Percentiles rank a stretch among this genome's conserved stretches.
Conservation (phyloP, 306 rosid genomes). For the Lagenaria siceraria region DNA sequence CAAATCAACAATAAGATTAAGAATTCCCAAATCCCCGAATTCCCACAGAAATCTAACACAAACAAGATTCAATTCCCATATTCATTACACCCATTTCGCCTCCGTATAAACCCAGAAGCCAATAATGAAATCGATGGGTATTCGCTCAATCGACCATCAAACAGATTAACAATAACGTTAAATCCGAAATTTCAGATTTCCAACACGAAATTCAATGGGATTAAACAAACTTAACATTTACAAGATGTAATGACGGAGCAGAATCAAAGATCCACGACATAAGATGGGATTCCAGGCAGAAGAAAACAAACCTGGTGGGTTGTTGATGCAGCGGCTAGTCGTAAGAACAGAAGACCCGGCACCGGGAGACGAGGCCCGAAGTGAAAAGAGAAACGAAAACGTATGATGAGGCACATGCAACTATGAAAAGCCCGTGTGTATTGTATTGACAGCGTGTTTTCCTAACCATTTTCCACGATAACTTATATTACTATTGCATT, state of each 20-base stretch:
- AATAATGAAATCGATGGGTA: background rate
- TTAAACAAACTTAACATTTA: background rate
- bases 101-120: background rate
- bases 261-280: background rate
- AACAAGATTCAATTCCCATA: background rate
- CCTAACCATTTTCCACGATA: background rate
- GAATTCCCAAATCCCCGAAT: conserved; percentile 3
- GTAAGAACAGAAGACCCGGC: background rate
- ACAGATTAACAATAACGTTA: background rate
- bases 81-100: background rate
- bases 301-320: background rate
- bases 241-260: background rate
- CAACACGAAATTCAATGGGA: background rate
- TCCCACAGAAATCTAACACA: background rate
- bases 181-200: background rate
- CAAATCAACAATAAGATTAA: background rate
- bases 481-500: background rate
- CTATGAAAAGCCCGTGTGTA: background rate
- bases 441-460: background rate
- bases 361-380: background rate
- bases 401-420: background rate
- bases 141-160: background rate
- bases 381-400: background rate
- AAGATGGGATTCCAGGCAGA: background rate
- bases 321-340: conserved; percentile 8